Base-by-base conservation (phyloP, 1,284 basidiomycete species). In the Gymnopus androsaceus region DNA sequence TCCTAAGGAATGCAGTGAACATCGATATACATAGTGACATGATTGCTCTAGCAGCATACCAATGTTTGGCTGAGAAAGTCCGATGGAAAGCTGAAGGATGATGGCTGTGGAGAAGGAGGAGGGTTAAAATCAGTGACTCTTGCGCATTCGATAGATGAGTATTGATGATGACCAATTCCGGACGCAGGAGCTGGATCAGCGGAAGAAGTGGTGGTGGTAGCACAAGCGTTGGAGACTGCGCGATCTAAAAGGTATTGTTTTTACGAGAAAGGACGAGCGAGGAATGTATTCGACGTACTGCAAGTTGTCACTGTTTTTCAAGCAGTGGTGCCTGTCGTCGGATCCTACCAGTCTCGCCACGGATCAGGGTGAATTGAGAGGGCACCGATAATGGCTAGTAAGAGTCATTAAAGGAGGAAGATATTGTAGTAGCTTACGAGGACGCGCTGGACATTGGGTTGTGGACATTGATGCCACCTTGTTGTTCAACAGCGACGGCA, bases 301-400 rank as follows among this genome's bases (percentile, higher is more conserved):
- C 69, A 66, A 51, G 90, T 63, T 11, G 75, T 78, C 85, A 38
- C 79, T 75, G 68, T 92, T 92, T 60, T 85, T 81, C 48, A 94
- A 82, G 89, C 90, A 94, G 74, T 93, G 92, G 59, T 88, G 82
- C 54, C 83, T 89, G 60, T 82, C 72, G 61, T 86, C 76, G 34
- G 75, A 67, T 40, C 86, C 87, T 40, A 85, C 82, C 28, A 78
- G 64, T 58, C 82, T 83, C 15, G 86, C 86, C n/a, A n/a, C n/a
- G n/a, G n/a, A n/a, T n/a, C n/a, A n/a, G n/a, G n/a, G n/a, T n/a
- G n/a, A n/a, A n/a, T n/a, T n/a, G n/a, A n/a, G n/a, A n/a, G n/a
- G n/a, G n/a, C n/a, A n/a, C n/a, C n/a, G n/a, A n/a, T n/a, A n/a
- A n/a, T n/a, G n/a, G n/a, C n/a, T n/a, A n/a, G n/a, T n/a, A n/a